Conservation (phyloP, 805 yeast genomes). For the Millerozyma miso region DNA sequence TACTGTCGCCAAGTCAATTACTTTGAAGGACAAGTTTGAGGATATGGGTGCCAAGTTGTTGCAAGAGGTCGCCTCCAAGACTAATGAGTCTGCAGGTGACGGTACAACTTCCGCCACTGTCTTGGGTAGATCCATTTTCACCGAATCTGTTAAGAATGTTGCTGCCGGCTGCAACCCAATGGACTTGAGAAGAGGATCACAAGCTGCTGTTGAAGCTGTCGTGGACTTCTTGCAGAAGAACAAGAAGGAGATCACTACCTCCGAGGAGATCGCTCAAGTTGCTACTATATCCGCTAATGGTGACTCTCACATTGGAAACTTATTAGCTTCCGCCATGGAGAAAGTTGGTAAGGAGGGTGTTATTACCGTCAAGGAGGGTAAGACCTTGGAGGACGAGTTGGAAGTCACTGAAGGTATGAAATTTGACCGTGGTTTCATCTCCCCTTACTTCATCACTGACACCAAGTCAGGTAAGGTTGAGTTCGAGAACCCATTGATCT, state of each 20-base stretch:
- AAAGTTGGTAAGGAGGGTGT: conserved; percentile 99
- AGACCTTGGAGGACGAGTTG: conserved; percentile 92
- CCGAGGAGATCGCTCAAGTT: conserved; percentile 95
- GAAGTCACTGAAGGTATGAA: conserved; percentile 98
- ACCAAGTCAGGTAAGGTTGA: conserved; percentile 91
- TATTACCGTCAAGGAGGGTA: conserved; percentile 95
- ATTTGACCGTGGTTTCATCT: conserved; percentile 95
- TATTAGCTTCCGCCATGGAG: conserved; percentile 95
- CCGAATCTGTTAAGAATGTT: conserved; percentile 92
- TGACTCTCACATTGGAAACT: conserved; percentile 83
- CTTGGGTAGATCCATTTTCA: conserved; percentile 89
- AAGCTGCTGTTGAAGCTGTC: conserved; percentile 93
- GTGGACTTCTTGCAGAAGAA: conserved; percentile 76
- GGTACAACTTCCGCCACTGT: conserved; percentile 98
- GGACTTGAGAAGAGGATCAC: conserved; percentile 96
- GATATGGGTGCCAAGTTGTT: conserved; percentile 93
- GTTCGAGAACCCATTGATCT: conserved; percentile 85
- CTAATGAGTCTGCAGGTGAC: conserved; percentile 97
- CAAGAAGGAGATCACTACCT: conserved; percentile 90
- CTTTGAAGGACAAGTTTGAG: conserved; percentile 84
- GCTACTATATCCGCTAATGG: conserved; percentile 98
- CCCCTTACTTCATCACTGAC: conserved; percentile 94
- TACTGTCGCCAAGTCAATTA: conserved; percentile 86
- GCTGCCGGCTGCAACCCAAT: conserved; percentile 99
- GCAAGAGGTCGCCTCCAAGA: conserved; percentile 95